These are phyloP conservation scores for Neonectria faginata DNA, from an alignment of 2,329 filamentous ascomycete species.

Conservation along the genomic window DNA sequence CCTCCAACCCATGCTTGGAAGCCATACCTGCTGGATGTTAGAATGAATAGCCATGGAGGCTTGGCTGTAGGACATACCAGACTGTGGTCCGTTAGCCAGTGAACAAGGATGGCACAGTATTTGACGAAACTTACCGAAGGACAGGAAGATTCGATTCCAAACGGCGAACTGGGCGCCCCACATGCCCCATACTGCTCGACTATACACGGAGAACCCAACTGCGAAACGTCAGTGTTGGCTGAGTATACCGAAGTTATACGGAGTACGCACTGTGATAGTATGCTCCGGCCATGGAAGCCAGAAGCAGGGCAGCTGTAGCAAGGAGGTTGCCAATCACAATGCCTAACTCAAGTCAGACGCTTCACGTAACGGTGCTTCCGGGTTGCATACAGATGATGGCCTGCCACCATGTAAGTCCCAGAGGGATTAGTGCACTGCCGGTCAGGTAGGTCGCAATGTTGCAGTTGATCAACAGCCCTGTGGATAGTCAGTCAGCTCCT, in stretches of 20 bases:
- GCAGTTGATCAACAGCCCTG: slow-evolving; percentile 61
- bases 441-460: slow-evolving; percentile 57
- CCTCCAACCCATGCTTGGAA: slow-evolving; percentile 62
- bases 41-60: not conserved
- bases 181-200: slow-evolving; percentile 54
- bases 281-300: slow-evolving; percentile 58
- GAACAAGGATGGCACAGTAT: not conserved
- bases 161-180: slow-evolving; percentile 58
- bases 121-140: slow-evolving; percentile 50
- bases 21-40: slow-evolving; percentile 50
- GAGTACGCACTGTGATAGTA: slow-evolving; percentile 53
- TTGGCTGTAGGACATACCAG: slow-evolving; percentile 12
- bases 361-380: not conserved
- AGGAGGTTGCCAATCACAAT: slow-evolving; percentile 55
- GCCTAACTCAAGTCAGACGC: slow-evolving; percentile 30
- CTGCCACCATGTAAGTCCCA: slow-evolving; percentile 57
- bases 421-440: slow-evolving; percentile 55
- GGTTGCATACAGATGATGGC: slow-evolving; percentile 52
- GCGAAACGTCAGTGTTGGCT: not conserved
- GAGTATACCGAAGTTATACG: not conserved
- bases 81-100: slow-evolving; percentile 13
- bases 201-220: slow-evolving; percentile 55
- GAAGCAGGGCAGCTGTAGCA: slow-evolving; percentile 53
- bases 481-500: slow-evolving; percentile 9
- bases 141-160: slow-evolving; percentile 57